Base-by-base conservation (phyloP, 768 basidiomycete genomes). In the Lanmaoa pseudosensibilis region DNA sequence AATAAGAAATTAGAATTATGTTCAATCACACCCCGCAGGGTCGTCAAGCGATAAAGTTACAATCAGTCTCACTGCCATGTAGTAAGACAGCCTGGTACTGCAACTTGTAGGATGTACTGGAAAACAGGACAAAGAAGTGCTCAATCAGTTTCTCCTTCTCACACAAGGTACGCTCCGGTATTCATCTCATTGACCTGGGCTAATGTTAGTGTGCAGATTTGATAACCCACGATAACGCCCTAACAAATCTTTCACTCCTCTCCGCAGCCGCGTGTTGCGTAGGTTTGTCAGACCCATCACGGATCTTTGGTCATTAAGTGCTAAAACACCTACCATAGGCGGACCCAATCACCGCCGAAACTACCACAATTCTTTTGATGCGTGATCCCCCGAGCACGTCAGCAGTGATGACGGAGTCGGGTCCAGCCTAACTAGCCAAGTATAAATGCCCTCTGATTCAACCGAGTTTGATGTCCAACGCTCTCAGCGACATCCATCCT, bases 211-310 rank as follows among this genome's bases (percentile, higher is more conserved):
- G 25, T n/a, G 38, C 39, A 32, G 32, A 40, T 41, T 19, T 40
- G 50, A 41, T 16, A 5, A 15, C 30, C 30, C 16, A 13, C 9
- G 5, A n/a, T 13, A 0, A 1, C 13, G 49, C 18, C 37, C 30
- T 50, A 25, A 50, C 49, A 39, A 18, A 25, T 45, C 23, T 16
- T 25, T 27, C 0, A 15, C 30, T 45, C 18, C 9, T 45, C 27
- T 27, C 27, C 27, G 10, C 11, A 16, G 30, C 19, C 16, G 30
- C 21, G 8, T 5, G 30, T 30, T 9, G 30, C 7, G 2, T 5
- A 15, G 38, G 30, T 50, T 50, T 50, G 50, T 50, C 38, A 50
- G 50, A 40, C 16, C 37, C 36, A 50, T 50, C 49, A 50, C 25
- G 25, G 25, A 25, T 25, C 25, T 25, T 25, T 25, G 25, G 25